Percentiles rank a stretch among this genome's conserved stretches.
These are phyloP conservation scores for Sanghuangporus sanghuang DNA, from an alignment of 1,284 basidiomycete species.

Conservation along the genomic window DNA sequence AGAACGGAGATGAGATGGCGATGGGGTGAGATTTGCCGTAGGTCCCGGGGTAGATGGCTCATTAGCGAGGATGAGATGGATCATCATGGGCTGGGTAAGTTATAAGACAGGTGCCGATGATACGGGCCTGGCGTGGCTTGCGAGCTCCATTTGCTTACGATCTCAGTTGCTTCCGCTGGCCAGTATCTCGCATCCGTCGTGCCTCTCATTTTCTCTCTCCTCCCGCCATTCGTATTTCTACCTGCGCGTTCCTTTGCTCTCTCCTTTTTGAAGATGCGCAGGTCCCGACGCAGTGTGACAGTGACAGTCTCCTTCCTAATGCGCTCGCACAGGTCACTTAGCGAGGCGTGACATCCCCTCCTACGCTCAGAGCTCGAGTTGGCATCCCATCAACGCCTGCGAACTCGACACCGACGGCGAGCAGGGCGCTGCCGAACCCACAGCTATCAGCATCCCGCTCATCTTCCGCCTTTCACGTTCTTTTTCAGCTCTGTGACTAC, in stretches of 20 bases:
- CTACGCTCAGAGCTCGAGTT: background rate
- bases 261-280: too few relatives aligned
- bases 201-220: background rate
- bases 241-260: too few relatives aligned
- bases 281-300: background rate
- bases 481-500: background rate
- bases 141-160: background rate
- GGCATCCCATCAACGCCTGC: conserved; percentile 5
- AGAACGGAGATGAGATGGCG: conserved; percentile 1
- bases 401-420: background rate
- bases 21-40: background rate
- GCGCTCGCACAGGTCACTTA: background rate
- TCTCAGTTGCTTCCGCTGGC: background rate
- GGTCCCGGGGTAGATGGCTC: background rate
- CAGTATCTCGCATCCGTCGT: background rate
- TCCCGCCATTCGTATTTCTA: background rate
- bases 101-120: conserved; percentile 5
- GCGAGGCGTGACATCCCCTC: background rate
- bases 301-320: background rate
- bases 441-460: background rate
- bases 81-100: conserved; percentile 4
- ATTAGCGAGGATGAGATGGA: conserved; percentile 4
- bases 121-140: conserved; percentile 3
- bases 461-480: too few relatives aligned
- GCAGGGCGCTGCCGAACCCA: background rate